Conservation (phyloP, 768 basidiomycete genomes). For the Panus rudis region DNA sequence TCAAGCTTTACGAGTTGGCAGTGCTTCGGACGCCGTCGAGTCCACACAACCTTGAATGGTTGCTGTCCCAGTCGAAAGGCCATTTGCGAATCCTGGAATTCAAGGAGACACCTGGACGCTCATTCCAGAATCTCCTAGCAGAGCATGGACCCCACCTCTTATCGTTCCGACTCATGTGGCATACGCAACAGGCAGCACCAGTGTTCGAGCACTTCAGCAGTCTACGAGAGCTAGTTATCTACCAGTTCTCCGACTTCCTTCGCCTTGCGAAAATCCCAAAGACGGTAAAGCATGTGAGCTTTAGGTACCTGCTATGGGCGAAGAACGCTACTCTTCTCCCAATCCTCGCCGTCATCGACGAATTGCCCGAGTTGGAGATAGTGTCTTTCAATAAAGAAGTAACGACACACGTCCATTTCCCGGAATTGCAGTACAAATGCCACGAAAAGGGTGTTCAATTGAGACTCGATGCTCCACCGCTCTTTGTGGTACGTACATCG, state of each 20-base stretch:
- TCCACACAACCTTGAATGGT: constrained; percentile 24
- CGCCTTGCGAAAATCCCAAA: constrained; percentile 28
- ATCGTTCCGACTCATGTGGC: constrained; percentile 36
- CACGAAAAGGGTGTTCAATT: constrained; percentile 23
- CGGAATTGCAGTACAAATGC: constrained; percentile 23
- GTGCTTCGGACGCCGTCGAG: constrained; percentile 27
- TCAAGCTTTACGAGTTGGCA: constrained; percentile 34
- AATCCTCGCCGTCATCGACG: constrained; percentile 26
- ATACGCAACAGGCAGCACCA: constrained; percentile 24
- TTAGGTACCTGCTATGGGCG: constrained; percentile 25
- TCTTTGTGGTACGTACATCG: constrained; percentile 29
- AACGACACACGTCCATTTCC: constrained; percentile 16
- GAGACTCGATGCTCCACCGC: constrained; percentile 21
- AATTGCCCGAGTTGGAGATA: constrained; percentile 28
- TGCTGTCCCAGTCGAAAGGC: constrained; percentile 28
- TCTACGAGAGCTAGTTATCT: constrained; percentile 34
- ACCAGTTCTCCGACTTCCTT: constrained; percentile 28
- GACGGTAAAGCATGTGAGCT: constrained; percentile 34
- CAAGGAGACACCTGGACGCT: constrained; percentile 27
- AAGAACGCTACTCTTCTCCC: constrained; percentile 19
- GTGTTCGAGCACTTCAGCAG: constrained; percentile 30
- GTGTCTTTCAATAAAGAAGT: constrained; percentile 30
- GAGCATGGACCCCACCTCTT: constrained; percentile 28
- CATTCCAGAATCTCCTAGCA: constrained; percentile 20
- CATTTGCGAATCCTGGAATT: constrained; percentile 36